phyloP scores from a whole-genome alignment of 2,329 filamentous ascomycete genomes.

The Aureobasidium mangrovei region DNA sequence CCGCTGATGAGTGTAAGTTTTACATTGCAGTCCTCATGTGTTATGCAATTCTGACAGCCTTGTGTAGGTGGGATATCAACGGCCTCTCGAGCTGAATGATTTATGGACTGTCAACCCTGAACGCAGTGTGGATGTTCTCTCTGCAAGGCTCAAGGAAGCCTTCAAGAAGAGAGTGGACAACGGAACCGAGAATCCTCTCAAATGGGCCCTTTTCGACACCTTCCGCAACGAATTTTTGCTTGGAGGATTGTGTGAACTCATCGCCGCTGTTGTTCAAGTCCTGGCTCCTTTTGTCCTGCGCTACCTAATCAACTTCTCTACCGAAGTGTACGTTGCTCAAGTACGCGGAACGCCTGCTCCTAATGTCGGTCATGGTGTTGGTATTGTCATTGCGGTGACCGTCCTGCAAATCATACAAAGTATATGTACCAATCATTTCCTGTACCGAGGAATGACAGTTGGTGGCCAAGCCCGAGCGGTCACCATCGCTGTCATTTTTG shows the following conservation, averaged over 20 bases:
- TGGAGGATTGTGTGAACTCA: slow-evolving; percentile 68
- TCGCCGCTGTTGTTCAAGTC: slow-evolving; percentile 63
- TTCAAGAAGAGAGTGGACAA: slow-evolving; percentile 58
- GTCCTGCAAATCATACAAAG: slow-evolving; percentile 78
- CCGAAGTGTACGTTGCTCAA: slow-evolving; percentile 64
- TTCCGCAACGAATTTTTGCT: slow-evolving; percentile 79
- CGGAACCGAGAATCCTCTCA: slow-evolving; percentile 63
- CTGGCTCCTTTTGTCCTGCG: slow-evolving; percentile 77
- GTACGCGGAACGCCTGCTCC: slow-evolving; percentile 49
- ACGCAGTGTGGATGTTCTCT: slow-evolving; percentile 61
- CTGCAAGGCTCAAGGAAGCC: slow-evolving; percentile 54
- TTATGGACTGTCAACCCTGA: slow-evolving; percentile 83
- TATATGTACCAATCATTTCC: slow-evolving; percentile 77
- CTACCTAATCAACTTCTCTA: slow-evolving; percentile 78
- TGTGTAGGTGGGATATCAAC: slow-evolving; percentile 67
- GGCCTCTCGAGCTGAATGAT: slow-evolving; percentile 73
- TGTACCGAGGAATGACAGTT: slow-evolving; percentile 86
- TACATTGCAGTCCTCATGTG: neutral
- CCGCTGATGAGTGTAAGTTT: slow-evolving; percentile 63
- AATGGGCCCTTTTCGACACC: slow-evolving; percentile 77
- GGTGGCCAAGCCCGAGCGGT: slow-evolving; percentile 76
- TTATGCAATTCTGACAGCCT: slow-evolving; percentile 16
- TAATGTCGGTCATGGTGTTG: slow-evolving; percentile 64
- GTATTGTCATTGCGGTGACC: slow-evolving; percentile 75
- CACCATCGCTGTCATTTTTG: slow-evolving; percentile 78